Percentiles rank a stretch among this genome's conserved stretches.
Evolutionary conservation across 2,329 filamentous ascomycete species (phyloP).

Genomic region (Penicillium sp.): DNA sequence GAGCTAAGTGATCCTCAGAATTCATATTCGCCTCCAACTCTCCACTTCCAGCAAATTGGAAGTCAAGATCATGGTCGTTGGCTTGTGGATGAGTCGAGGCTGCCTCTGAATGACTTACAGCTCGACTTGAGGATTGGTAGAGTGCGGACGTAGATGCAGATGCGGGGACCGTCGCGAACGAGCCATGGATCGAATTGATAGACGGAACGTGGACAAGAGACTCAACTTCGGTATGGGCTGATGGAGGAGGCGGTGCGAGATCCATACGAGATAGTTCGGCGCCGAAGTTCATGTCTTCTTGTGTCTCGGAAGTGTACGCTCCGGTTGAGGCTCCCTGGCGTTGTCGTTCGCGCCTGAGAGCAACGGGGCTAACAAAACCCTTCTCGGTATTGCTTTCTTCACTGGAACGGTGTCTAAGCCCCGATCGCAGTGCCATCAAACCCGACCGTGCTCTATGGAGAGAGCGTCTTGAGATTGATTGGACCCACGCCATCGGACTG

Average conservation of each 20-base stretch:
- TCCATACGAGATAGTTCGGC: constrained; percentile 12
- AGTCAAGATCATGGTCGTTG: background rate
- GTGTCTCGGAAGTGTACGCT: constrained; percentile 4
- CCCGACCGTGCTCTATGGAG: constrained; percentile 28
- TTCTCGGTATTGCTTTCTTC: background rate
- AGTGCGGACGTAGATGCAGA: too few relatives aligned
- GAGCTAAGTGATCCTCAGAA: background rate
- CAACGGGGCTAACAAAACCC: background rate
- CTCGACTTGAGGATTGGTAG: background rate
- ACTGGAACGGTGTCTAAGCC: constrained; percentile 19
- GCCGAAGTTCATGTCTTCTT: constrained; percentile 16
- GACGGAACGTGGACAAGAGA: background rate
- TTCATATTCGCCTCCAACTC: background rate
- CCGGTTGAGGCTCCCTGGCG: background rate
- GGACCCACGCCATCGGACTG: constrained; percentile 21
- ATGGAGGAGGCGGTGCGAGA: background rate
- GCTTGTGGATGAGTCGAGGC: background rate
- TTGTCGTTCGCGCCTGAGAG: background rate
- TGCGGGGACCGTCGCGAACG: background rate
- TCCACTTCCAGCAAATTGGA: background rate
- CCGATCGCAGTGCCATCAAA: constrained; percentile 23
- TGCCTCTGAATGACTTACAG: background rate
- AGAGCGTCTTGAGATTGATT: constrained; percentile 23
- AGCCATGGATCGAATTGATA: background rate
- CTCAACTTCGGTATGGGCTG: too few relatives aligned